These are phyloP conservation scores for Rhamnella rubrinervis DNA, from an alignment of 331 rosid genomes.

Conservation along the genomic window DNA sequence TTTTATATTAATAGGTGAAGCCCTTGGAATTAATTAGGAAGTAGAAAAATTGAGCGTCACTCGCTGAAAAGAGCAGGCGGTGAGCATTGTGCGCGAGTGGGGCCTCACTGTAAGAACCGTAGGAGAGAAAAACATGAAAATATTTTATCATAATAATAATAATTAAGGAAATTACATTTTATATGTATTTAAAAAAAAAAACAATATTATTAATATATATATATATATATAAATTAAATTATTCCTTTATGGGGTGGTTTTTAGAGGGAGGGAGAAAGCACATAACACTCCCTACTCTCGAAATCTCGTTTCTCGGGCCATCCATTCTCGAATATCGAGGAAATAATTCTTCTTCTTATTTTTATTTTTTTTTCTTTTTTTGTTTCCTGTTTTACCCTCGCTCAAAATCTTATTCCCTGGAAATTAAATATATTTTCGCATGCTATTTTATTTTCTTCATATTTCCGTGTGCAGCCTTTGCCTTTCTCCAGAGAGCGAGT, in stretches of 20 bases:
- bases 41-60: too few relatives aligned
- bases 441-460: slow-evolving; percentile 16
- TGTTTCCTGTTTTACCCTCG: slow-evolving; percentile 50
- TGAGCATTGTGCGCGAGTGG: too few relatives aligned
- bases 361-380: too few relatives aligned
- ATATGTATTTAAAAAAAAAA: too few relatives aligned
- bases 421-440: slow-evolving; percentile 6
- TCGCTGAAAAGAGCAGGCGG: too few relatives aligned
- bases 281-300: slow-evolving; percentile 32
- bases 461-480: slow-evolving; percentile 28
- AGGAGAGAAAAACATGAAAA: not conserved
- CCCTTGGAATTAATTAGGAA: too few relatives aligned
- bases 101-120: too few relatives aligned
- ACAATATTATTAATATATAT: too few relatives aligned
- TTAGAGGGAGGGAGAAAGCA: slow-evolving; percentile 17
- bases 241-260: not conserved
- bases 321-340: slow-evolving; percentile 46
- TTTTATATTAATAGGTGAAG: too few relatives aligned
- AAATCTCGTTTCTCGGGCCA: slow-evolving; percentile 62
- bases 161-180: too few relatives aligned
- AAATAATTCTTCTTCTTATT: not conserved
- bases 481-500: slow-evolving; percentile 33
- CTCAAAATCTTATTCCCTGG: not conserved
- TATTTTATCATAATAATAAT: not conserved
- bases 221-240: too few relatives aligned